Evolutionary conservation across 805 yeast species (phyloP).

Genomic region (Wickerhamiella dianesei): DNA sequence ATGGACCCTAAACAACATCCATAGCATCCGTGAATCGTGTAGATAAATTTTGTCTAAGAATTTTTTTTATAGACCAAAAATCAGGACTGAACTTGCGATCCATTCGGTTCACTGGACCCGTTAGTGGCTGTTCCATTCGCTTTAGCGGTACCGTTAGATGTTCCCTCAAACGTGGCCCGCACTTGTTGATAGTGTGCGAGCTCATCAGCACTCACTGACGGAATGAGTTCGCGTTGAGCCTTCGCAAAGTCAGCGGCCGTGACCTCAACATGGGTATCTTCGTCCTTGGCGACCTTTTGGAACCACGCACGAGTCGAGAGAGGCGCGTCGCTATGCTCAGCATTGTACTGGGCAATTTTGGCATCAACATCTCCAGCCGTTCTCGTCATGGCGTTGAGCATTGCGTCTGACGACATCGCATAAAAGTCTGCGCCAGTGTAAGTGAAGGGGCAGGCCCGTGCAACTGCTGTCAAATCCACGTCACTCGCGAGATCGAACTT

Average conservation of each 20-base stretch:
- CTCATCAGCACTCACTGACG: conserved; percentile 83
- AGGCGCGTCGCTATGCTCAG: conserved; percentile 24
- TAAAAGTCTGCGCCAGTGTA: conserved; percentile 97
- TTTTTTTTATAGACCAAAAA: not conserved
- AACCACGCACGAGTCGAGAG: conserved; percentile 81
- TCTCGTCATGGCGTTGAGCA: conserved; percentile 92
- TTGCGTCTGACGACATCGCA: conserved; percentile 89
- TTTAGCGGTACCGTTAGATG: not conserved
- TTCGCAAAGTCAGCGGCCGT: conserved; percentile 60
- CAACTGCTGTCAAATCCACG: conserved; percentile 46
- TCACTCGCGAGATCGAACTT: conserved; percentile 46
- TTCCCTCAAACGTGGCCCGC: conserved; percentile 70
- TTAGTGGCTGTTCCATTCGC: not conserved
- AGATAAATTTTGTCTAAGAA: no score
- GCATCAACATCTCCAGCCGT: conserved; percentile 63
- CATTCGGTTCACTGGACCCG: conserved; percentile 4
- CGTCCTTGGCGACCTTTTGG: conserved; percentile 56
- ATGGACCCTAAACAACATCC: no score
- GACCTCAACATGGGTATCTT: conserved; percentile 59
- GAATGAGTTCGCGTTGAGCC: conserved; percentile 57
- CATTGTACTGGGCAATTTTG: conserved; percentile 44
- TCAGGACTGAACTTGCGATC: not conserved
- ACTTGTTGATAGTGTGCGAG: conserved; percentile 66
- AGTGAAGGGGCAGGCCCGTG: conserved; percentile 68
- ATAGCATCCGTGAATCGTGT: no score